These are phyloP conservation scores for Floccularia luteovirens DNA, from an alignment of 768 basidiomycete species.

Conservation along the genomic window DNA sequence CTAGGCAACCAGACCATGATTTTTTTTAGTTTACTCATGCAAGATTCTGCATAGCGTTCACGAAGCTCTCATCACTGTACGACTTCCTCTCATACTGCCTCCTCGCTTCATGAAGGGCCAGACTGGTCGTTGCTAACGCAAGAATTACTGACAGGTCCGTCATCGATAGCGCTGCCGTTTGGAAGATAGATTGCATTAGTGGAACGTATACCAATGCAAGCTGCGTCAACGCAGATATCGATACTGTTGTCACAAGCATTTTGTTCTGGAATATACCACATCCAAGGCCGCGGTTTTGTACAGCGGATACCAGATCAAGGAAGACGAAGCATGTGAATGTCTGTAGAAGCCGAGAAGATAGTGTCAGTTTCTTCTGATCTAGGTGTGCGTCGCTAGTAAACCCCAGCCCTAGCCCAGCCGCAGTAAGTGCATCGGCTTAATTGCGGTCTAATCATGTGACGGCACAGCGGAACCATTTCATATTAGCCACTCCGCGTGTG, in stretches of 20 bases:
- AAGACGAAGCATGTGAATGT: constrained; percentile 97
- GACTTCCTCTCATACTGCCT: constrained; percentile 67
- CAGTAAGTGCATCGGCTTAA: no score
- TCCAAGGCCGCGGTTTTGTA: constrained; percentile 89
- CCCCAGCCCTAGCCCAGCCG: no score
- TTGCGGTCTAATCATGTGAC: no score
- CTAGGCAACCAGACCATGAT: no score
- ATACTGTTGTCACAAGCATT: constrained; percentile 87
- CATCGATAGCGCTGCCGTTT: constrained; percentile 72
- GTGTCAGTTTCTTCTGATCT: no score
- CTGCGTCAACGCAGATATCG: constrained; percentile 78
- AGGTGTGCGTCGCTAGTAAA: no score
- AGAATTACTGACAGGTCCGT: constrained; percentile 70
- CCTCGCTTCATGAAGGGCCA: constrained; percentile 70
- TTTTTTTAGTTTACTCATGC: no score
- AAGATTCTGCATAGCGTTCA: constrained; percentile 48
- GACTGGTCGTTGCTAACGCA: constrained; percentile 55
- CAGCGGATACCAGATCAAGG: constrained; percentile 90
- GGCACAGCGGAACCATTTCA: no score
- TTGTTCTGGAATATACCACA: constrained; percentile 80
- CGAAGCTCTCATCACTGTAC: constrained; percentile 46
- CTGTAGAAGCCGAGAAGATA: constrained; percentile 43
- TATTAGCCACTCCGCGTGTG: constrained; percentile 3
- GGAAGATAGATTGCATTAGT: constrained; percentile 87
- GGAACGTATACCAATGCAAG: constrained; percentile 86